Evolutionary conservation across 805 yeast species (phyloP).

Genomic region (Candida loeiensis): DNA sequence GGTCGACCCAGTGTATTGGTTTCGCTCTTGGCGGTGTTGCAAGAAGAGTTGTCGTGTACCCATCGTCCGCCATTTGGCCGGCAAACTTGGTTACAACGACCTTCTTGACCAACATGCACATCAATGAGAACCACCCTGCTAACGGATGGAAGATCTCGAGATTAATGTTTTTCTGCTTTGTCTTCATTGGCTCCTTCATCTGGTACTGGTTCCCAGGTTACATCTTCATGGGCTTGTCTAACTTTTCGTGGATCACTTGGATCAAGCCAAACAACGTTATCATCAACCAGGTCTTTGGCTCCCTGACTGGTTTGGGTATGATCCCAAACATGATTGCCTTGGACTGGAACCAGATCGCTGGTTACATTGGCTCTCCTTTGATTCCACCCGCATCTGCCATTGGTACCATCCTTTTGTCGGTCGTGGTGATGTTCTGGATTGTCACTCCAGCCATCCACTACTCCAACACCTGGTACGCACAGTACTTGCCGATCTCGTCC

Average conservation of each 20-base stretch:
- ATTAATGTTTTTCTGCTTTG: constrained; percentile 14
- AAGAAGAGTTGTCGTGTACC: constrained; percentile 56
- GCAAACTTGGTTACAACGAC: constrained; percentile 57
- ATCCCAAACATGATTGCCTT: constrained; percentile 54
- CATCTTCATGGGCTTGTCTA: constrained; percentile 54
- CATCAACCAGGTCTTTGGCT: constrained; percentile 66
- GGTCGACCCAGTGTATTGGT: constrained; percentile 63
- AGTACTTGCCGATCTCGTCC: constrained; percentile 55
- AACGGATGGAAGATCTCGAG: constrained; percentile 59
- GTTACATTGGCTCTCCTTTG: constrained; percentile 58
- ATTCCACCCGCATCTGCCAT: constrained; percentile 58
- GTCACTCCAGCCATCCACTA: constrained; percentile 51
- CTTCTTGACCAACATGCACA: constrained; percentile 51
- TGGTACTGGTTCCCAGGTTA: constrained; percentile 53
- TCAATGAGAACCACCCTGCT: constrained; percentile 48
- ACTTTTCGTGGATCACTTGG: constrained; percentile 67
- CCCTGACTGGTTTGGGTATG: constrained; percentile 57
- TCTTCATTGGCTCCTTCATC: constrained; percentile 15
- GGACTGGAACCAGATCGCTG: constrained; percentile 64
- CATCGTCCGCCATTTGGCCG: constrained; percentile 73
- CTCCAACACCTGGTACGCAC: constrained; percentile 56
- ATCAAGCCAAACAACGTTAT: constrained; percentile 55
- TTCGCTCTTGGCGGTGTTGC: constrained; percentile 65
- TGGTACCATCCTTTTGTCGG: constrained; percentile 37
- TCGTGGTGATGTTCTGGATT: constrained; percentile 45